Evolutionary conservation across 768 basidiomycete genomes (phyloP).

Genomic region (Russula abietina): DNA sequence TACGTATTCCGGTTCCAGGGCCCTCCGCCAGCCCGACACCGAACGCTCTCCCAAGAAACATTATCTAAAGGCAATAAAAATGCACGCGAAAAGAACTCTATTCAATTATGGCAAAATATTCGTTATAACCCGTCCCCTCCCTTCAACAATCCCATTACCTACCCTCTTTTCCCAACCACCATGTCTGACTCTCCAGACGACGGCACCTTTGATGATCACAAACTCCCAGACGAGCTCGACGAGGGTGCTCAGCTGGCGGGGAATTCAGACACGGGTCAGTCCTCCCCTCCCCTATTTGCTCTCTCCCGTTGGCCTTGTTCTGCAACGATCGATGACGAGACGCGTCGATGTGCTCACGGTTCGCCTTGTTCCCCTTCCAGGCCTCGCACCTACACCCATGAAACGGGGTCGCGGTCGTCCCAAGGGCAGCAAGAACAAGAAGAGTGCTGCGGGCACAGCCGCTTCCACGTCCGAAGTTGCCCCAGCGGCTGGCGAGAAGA

Average conservation of each 20-base stretch:
- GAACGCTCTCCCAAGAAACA: conserved; percentile 30
- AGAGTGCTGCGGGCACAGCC: conserved; percentile 35
- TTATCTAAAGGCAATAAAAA: conserved; percentile 41
- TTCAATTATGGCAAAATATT: conserved; percentile 30
- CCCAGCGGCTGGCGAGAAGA: conserved; percentile 34
- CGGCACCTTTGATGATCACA: conserved; percentile 49
- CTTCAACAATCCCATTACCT: conserved; percentile 35
- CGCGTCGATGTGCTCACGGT: conserved; percentile 23
- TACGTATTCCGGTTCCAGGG: conserved; percentile 28
- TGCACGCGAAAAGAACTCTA: conserved; percentile 67
- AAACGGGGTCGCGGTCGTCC: conserved; percentile 88
- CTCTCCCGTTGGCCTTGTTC: neutral
- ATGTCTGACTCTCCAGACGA: conserved; percentile 63
- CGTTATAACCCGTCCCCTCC: conserved; percentile 63
- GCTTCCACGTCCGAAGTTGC: conserved; percentile 28
- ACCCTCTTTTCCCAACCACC: conserved; percentile 28
- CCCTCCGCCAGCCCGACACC: conserved; percentile 24
- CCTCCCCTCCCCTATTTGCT: conserved; percentile 6
- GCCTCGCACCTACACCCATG: conserved; percentile 35
- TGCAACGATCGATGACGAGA: conserved; percentile 24
- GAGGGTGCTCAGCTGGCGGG: conserved; percentile 42
- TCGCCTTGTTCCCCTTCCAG: conserved; percentile 32
- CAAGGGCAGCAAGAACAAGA: conserved; percentile 80
- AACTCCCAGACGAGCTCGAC: conserved; percentile 54
- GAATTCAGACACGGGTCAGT: conserved; percentile 30